phyloP scores from a whole-genome alignment of 2,329 filamentous ascomycete genomes.

The Venturia aucupariae region DNA sequence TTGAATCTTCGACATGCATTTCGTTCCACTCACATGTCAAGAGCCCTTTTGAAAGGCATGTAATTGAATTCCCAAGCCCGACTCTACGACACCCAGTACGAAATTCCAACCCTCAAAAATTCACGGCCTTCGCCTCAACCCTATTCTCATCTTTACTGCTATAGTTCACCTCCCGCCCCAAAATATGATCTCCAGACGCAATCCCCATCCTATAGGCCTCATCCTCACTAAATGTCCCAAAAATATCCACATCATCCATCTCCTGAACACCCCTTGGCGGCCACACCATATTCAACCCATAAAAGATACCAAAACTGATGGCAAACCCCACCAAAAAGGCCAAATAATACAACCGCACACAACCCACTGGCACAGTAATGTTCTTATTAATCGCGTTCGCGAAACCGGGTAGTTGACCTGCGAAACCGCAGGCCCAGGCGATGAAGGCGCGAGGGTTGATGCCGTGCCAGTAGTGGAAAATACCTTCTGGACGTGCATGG shows the following conservation, averaged over 20 bases:
- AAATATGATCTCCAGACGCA: neutral
- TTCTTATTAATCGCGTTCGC: constrained; percentile 1
- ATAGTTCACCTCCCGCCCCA: neutral
- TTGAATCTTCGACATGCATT: too few relatives aligned
- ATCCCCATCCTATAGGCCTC: neutral
- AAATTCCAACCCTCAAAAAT: neutral
- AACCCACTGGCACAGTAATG: neutral
- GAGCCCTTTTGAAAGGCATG: too few relatives aligned
- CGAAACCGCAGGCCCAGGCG: constrained; percentile 31
- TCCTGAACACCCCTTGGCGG: neutral
- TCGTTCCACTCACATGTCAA: too few relatives aligned
- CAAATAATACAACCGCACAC: constrained; percentile 10
- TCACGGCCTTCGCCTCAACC: neutral
- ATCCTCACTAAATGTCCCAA: neutral
- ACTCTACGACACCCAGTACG: too few relatives aligned
- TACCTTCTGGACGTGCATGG: constrained; percentile 24
- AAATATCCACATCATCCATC: neutral
- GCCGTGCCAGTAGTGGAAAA: constrained; percentile 36
- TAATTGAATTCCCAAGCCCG: too few relatives aligned
- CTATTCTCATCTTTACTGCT: neutral
- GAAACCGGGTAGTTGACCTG: constrained; percentile 13
- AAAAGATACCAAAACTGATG: neutral
- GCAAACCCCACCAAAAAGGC: neutral
- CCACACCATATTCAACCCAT: neutral
- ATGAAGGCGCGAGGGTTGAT: constrained; percentile 37